These are phyloP conservation scores for Cucurbita maxima DNA, from an alignment of 306 rosid genomes.

Conservation along the genomic window DNA sequence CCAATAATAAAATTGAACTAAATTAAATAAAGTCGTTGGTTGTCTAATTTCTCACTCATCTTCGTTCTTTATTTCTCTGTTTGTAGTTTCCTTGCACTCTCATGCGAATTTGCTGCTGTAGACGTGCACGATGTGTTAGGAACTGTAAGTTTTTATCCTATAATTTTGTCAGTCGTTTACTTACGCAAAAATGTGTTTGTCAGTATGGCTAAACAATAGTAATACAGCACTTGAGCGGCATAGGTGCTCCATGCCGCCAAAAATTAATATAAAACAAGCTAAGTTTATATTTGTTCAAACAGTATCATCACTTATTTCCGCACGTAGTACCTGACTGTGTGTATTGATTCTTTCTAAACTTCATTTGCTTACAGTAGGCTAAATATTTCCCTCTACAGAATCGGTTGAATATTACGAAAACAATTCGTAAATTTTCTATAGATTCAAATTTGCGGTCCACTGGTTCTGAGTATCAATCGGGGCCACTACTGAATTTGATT, in stretches of 20 bases:
- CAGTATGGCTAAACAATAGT: background rate
- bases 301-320: conserved; percentile 1
- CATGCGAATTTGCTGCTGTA: conserved; percentile 93
- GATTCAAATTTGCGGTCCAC: conserved; percentile 60
- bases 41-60: conserved; percentile 1
- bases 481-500: conserved; percentile 36
- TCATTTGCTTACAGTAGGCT: conserved; percentile 7
- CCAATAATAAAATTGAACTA: background rate
- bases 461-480: conserved; percentile 79
- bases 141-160: conserved; percentile 56
- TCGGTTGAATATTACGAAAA: conserved; percentile 90
- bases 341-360: conserved; percentile 15
- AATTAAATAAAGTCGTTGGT: background rate
- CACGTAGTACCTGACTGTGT: background rate
- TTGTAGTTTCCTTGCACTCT: conserved; percentile 82
- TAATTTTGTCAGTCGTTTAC: conserved; percentile 8
- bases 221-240: background rate
- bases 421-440: conserved; percentile 71
- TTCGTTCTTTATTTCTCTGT: conserved; percentile 11
- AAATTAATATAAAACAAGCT: background rate
- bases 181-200: background rate
- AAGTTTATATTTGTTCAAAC: background rate
- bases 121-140: conserved; percentile 87
- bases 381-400: conserved; percentile 40
- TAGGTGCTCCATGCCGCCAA: background rate